Base-by-base conservation (phyloP, 75 land plant species). In the Pinus albicaulis region DNA sequence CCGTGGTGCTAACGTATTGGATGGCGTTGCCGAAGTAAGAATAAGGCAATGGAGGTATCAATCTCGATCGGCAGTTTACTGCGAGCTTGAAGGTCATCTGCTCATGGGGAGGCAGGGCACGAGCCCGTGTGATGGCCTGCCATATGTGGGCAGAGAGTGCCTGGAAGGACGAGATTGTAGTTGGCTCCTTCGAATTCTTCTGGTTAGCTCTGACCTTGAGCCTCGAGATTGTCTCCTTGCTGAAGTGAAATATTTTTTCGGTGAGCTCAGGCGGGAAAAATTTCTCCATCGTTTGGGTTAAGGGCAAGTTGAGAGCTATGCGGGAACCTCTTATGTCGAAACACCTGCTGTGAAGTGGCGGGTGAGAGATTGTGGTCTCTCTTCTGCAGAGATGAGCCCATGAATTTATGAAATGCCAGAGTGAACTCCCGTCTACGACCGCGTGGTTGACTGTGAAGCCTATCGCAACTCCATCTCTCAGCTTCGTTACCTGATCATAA, bases 1-100 rank as follows among this genome's bases (percentile, higher is more conserved):
- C 83, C 0, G 44, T 48, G 12, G 85, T 79, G 59, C 84, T 77
- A n/a, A 82, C 80, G 84, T 85, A 81, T 78, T 87, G 86, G 7
- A 92, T 89, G 61, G 86, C 90, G 82, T 92, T 92, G 13, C 94
- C 94, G 76, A 92, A 92, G 82, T 89, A 92, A 73, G 77, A 23
- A 11, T 84, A 65, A 11, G 76, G 78, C 65, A 92, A 55, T 44
- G 44, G 76, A 64, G 94, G 92, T 31, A 73, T 76, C 19, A 87
- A 53, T 73, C 90, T 53, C 72, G 74, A 78, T 6, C 94, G 83
- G 76, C 90, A 87, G 81, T 92, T 92, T 36, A 83, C 88, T 31
- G 91, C 89, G 82, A 89, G 86, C 11, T 84, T 72, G 72, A 89
- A 92, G 69, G 52, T 53, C 56, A 92, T 87, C 55, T 70, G 20